Evolutionary conservation across 2,329 filamentous ascomycete species (phyloP).

Genomic region (Metarhizium anisopliae): DNA sequence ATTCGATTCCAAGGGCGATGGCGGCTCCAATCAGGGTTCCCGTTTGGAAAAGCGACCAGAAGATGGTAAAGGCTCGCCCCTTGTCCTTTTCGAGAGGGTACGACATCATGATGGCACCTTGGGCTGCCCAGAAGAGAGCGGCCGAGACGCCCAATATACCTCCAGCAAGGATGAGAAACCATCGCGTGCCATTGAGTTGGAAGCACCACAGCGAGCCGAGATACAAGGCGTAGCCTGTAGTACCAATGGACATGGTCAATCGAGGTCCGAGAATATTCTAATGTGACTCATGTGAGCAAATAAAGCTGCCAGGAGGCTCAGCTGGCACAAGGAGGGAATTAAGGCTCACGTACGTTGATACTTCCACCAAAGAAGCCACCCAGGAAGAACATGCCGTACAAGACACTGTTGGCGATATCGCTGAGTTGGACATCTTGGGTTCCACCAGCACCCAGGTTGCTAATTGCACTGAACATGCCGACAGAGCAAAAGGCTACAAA

Average conservation of each 20-base stretch:
- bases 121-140: conserved; percentile 70
- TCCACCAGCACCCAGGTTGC: conserved; percentile 50
- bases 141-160: conserved; percentile 68
- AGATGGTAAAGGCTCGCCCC: conserved; percentile 79
- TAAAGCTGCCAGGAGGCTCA: not conserved
- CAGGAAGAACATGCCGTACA: conserved; percentile 5
- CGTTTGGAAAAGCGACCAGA: conserved; percentile 93
- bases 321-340: not conserved
- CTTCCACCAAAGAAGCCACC: conserved; percentile 7
- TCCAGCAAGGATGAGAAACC: conserved; percentile 51
- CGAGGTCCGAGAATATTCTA: conserved; percentile 5
- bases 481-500: conserved; percentile 14
- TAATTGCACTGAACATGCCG: conserved; percentile 61
- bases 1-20: conserved; percentile 17
- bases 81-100: conserved; percentile 76
- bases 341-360: conserved; percentile 2
- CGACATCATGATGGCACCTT: conserved; percentile 81
- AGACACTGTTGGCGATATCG: conserved; percentile 39
- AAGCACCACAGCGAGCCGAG: conserved; percentile 7
- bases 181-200: conserved; percentile 4
- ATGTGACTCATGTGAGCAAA: not conserved
- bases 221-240: conserved; percentile 5
- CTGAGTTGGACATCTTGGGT: conserved; percentile 6
- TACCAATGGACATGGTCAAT: conserved; percentile 3
- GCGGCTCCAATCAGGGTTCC: conserved; percentile 69